These are phyloP conservation scores for Wickerhamomyces mucosus DNA, from an alignment of 805 yeast genomes.

Conservation along the genomic window DNA sequence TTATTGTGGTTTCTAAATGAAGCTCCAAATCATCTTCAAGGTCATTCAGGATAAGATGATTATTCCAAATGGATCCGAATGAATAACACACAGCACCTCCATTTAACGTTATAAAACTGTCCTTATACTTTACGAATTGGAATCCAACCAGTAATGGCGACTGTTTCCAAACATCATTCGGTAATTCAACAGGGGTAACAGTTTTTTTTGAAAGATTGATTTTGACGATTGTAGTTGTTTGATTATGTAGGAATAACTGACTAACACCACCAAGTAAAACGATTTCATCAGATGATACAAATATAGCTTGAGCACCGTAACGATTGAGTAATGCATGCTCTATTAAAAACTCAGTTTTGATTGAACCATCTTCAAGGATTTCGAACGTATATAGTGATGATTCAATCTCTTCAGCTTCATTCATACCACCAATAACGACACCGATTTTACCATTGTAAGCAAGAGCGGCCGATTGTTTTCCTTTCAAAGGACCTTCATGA, in stretches of 20 bases:
- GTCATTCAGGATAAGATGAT: slow-evolving; percentile 2
- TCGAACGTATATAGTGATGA: slow-evolving; percentile 27
- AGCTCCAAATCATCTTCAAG: slow-evolving; percentile 1
- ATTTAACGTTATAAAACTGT: slow-evolving; percentile 27
- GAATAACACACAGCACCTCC: slow-evolving; percentile 84
- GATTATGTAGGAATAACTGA: slow-evolving; percentile 24
- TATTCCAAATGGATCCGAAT: slow-evolving; percentile 55
- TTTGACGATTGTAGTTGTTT: slow-evolving; percentile 27
- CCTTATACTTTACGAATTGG: slow-evolving; percentile 24
- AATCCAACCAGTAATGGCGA: slow-evolving; percentile 48
- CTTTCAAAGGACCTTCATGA: slow-evolving; percentile 7
- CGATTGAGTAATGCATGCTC: slow-evolving; percentile 29
- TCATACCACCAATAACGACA: slow-evolving; percentile 39
- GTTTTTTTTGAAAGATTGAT: slow-evolving; percentile 17
- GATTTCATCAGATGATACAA: slow-evolving; percentile 23
- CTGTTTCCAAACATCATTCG: slow-evolving; percentile 28
- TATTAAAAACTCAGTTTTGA: slow-evolving; percentile 14
- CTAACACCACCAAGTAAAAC: slow-evolving; percentile 53
- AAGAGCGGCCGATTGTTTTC: slow-evolving; percentile 28
- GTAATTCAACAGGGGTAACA: slow-evolving; percentile 22
- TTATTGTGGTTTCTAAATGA: too few species aligned
- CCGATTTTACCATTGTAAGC: slow-evolving; percentile 27
- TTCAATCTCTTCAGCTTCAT: slow-evolving; percentile 17
- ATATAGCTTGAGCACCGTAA: slow-evolving; percentile 37
- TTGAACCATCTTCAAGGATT: slow-evolving; percentile 10